These are phyloP conservation scores for Ophiostoma australiae DNA, from an alignment of 2,329 filamentous ascomycete species.

Conservation along the genomic window DNA sequence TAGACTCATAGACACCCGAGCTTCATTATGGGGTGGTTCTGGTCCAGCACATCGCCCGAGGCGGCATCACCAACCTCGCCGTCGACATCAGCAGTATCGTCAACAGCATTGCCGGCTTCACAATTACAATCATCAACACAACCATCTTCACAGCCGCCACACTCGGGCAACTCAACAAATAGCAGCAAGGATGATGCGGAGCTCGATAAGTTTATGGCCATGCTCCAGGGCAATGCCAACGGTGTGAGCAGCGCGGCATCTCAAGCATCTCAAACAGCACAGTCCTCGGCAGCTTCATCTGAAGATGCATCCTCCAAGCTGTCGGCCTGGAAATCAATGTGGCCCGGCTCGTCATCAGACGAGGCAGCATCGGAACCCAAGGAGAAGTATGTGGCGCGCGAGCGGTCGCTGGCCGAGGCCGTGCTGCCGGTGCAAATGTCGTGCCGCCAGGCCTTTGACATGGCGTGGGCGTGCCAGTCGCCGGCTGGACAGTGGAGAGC, in stretches of 20 bases:
- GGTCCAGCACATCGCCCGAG: conserved; percentile 42
- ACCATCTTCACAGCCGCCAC: not conserved
- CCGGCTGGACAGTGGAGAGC: conserved; percentile 87
- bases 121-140: conserved; percentile 18
- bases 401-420: conserved; percentile 52
- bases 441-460: conserved; percentile 85
- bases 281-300: not conserved
- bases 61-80: conserved; percentile 16
- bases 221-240: conserved; percentile 33
- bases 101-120: conserved; percentile 12
- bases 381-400: conserved; percentile 21
- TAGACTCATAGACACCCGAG: not conserved
- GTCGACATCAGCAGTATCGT: conserved; percentile 21
- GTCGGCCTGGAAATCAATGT: conserved; percentile 20
- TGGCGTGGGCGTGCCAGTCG: conserved; percentile 89
- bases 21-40: conserved; percentile 57
- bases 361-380: conserved; percentile 24
- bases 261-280: not conserved
- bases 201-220: conserved; percentile 50
- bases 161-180: not conserved
- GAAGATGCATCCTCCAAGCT: not conserved
- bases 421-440: conserved; percentile 78
- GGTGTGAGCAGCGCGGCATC: not conserved
- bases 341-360: conserved; percentile 33
- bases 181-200: conserved; percentile 36